Evolutionary conservation across 2,329 filamentous ascomycete species (phyloP).

Genomic region (Aureobasidium sp.): DNA sequence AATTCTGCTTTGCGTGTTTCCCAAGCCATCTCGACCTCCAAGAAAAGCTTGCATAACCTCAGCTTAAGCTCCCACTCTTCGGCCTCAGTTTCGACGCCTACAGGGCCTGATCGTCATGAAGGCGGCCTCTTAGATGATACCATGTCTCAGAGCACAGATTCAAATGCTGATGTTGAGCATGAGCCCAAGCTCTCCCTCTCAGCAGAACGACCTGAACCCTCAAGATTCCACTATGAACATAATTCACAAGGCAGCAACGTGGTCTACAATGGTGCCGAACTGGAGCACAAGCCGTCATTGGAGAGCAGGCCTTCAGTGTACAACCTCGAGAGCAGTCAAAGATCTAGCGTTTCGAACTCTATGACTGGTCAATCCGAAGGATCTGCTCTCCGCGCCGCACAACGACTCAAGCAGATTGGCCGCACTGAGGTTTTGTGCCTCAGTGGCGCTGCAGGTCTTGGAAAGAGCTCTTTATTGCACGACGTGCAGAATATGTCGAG

Average conservation of each 20-base stretch:
- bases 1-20: constrained; percentile 60
- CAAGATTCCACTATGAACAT: constrained; percentile 2
- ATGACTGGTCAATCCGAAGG: background rate
- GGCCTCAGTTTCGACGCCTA: constrained; percentile 15
- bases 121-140: constrained; percentile 31
- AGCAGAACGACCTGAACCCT: background rate
- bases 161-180: background rate
- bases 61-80: constrained; percentile 39
- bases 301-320: constrained; percentile 11
- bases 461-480: constrained; percentile 53
- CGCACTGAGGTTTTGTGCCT: constrained; percentile 54
- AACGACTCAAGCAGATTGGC: constrained; percentile 41
- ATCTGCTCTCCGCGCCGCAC: constrained; percentile 30
- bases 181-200: background rate
- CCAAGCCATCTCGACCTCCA: constrained; percentile 21
- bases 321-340: background rate
- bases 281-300: constrained; percentile 11
- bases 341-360: background rate
- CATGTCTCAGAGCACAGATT: constrained; percentile 33
- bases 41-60: constrained; percentile 32
- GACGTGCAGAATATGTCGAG: constrained; percentile 49
- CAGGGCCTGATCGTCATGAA: constrained; percentile 21
- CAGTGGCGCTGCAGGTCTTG: constrained; percentile 47
- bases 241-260: constrained; percentile 21
- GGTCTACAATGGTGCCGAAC: background rate